Conservation (phyloP, 1,139 yeast species). For the Zygosaccharomyces sapae region DNA sequence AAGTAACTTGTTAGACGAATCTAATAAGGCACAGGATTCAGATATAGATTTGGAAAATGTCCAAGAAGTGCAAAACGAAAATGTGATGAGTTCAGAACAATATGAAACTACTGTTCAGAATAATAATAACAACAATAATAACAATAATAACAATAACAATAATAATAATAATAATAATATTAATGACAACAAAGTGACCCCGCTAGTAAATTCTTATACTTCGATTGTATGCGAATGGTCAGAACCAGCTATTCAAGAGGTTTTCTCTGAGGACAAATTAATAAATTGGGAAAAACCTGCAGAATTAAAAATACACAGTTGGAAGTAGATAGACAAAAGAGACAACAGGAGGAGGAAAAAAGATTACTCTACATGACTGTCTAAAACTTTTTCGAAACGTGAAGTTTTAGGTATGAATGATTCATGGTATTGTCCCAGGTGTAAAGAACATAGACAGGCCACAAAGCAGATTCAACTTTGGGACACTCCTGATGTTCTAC, state of each 20-base stretch:
- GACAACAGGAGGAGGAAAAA: constrained; percentile 42
- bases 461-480: constrained; percentile 87
- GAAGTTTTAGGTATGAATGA: constrained; percentile 88
- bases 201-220: constrained; percentile 37
- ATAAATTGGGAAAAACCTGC: constrained; percentile 55
- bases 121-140: constrained; percentile 3
- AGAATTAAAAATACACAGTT: constrained; percentile 49
- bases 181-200: constrained; percentile 2
- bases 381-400: constrained; percentile 65
- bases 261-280: constrained; percentile 47
- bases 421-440: constrained; percentile 89
- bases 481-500: constrained; percentile 85
- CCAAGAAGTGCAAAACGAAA: background rate
- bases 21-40: constrained; percentile 1
- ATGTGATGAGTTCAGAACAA: background rate
- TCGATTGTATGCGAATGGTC: constrained; percentile 76
- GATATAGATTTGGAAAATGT: constrained; percentile 1
- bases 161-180: background rate
- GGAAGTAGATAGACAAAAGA: constrained; percentile 43
- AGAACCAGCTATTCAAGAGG: constrained; percentile 43
- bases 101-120: background rate
- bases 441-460: constrained; percentile 87
- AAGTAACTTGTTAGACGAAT: background rate
- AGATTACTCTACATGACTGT: constrained; percentile 70
- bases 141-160: constrained; percentile 1